Evolutionary conservation across 1,139 yeast species (phyloP), one percentile per base, ranked within the genome.

Genomic region (Blastobotrys elegans): DNA sequence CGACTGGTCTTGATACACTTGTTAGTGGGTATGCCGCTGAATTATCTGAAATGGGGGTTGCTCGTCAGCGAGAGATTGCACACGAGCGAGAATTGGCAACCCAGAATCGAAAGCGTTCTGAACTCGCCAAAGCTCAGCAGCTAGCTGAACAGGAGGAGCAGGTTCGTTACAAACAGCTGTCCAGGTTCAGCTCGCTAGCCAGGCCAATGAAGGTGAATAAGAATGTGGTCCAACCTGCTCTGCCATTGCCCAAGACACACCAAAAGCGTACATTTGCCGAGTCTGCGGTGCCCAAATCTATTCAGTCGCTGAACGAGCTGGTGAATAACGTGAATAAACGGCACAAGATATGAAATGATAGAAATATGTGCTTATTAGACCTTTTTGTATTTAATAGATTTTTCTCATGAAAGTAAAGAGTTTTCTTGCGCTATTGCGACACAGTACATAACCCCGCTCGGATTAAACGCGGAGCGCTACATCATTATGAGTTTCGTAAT

Each of bases 1-100:
- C n/a, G 10, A 4, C 16, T 4, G 17, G 38, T 2, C 2, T 34
- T 2, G 38, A 16, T n/a, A 5, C 6, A 18, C 13, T 34, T 4
- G 2, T 34, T 5, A 6, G 8, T 18, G n/a, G 16, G 17, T 50
- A 38, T 30, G 21, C 20, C 5, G 47, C 44, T n/a, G 34, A 18
- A 5, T 32, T 42, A 10, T 44, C 52, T 13, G 24, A 32, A 14
- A 21, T n/a, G 18, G 52, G 51, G 13, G 27, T 8, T 13, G 27
- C 11, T 7, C 40, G 44, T 36, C 33, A 37, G 2, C 44, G 44
- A 8, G 45, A 34, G 21, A 30, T 38, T 11, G 29, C 24, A 13
- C 35, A 35, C 2, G 49, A 50, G 30, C 44, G 43, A 14, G 43
- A 48, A 10, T 37, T 34, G 40, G 48, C 46, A 1, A 43, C 52